Evolutionary conservation across 805 yeast species (phyloP), one percentile per base, ranked within the genome.

Genomic region (Yamadazyma laniorum): DNA sequence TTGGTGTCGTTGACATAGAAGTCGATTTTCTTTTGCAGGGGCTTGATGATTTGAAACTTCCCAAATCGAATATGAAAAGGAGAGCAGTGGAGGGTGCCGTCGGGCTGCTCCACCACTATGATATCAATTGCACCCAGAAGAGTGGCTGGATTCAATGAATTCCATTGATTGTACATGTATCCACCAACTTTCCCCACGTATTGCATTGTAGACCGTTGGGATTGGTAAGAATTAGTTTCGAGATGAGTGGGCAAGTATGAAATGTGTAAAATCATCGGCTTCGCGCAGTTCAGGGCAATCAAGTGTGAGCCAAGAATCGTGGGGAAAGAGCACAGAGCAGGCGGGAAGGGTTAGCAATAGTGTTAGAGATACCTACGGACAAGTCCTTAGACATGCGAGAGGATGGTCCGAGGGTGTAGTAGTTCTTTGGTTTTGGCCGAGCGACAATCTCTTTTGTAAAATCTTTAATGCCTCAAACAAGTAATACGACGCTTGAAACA

Each of bases 61-160:
- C 99, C 99, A 64, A 93, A 93, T 39, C 99, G 71, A 25, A 93
- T 88, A 62, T 93, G 99, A 73, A 95, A 93, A 4, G 99, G 99
- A 6, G 96, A 87, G 53, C 98, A 90, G 37, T 85, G 83, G 25
- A 85, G 63, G 18, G 83, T 75, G 25, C 86, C 91, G 56, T 83
- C 80, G 9, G 85, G 85, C 55, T 87, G 95, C 62, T 91, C 96
- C 9, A 93, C 83, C 7, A 90, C 98, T 28, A 93, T 87, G 38
- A 93, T 89, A 61, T 93, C 99, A 59, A 93, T 93, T 15, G 98
- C 99, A 4, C 99, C 99, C 15, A 95, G 82, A 13, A 93, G 73
- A 0, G 99, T 93, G 1, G 98, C 88, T 2, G 99, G 99, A 54
- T 93, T 93, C 49, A 93, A 79, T 18, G 97, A 87, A 48, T 89